Base-by-base conservation (phyloP, 192 early-diverging fungal genomes). In the Coemansia sp. region DNA sequence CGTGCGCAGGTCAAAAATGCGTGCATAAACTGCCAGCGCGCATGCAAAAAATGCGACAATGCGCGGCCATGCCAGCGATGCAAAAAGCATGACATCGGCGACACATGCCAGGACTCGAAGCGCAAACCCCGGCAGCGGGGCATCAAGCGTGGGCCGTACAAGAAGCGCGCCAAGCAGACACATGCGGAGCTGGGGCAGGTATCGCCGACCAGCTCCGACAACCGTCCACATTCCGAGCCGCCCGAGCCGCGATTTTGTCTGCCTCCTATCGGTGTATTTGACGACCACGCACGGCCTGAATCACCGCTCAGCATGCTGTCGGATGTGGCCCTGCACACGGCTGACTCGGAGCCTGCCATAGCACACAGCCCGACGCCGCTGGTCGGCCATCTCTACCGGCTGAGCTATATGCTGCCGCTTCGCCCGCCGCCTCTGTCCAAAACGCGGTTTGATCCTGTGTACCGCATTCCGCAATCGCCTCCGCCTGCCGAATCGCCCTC, bases 41-140 rank as follows among this genome's bases (percentile, higher is more conserved):
- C 92, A 0, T 94, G 92, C 76, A 97, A 97, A 75, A 96, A 94
- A 73, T 95, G 95, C 72, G 93, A 92, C 64, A 87, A 89, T 56
- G 87, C 70, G n/a, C 71, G 94, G 53, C 95, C 94, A 2, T 95
- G 95, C 66, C 70, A 75, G 66, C 86, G 94, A 5, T 97, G 95
- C 66, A 67, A 90, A 49, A 88, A 89, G 63, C 88, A 89, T 56
- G 84, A 84, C 25, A 69, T 94, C 15, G 79, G 79, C 0, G 86
- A 84, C 22, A 83, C 87, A 3, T 94, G 93, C 65, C 82, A 85
- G 0, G 87, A 93, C 72, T 93, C 92, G 8, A 82, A 84, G 24
- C 85, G 93, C 54, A 93, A 93, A 71, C 88, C 90, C 38, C 83
- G 93, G 15, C 89, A 90, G 64, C 88, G 89, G 65, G 93, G 93